These are phyloP conservation scores for Wolfiporia cocos DNA, from an alignment of 1,284 basidiomycete genomes.

Conservation along the genomic window DNA sequence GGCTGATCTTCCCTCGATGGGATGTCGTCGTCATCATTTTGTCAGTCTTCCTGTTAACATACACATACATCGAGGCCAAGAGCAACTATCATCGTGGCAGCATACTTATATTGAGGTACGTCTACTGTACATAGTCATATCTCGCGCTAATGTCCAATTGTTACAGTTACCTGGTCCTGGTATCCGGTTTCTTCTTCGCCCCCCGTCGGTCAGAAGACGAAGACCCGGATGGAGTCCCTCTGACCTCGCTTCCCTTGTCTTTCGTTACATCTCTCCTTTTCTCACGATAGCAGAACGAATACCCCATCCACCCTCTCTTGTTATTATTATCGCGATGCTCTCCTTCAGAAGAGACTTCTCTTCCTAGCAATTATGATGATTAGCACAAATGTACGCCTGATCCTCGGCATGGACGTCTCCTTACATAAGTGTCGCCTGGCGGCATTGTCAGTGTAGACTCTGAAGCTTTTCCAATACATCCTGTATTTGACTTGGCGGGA, in stretches of 20 bases:
- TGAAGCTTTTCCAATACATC: constrained; percentile 54
- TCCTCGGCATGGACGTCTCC: constrained; percentile 4
- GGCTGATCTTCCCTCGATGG: constrained; percentile 98
- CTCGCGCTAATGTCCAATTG: constrained; percentile 3
- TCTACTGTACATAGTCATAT: constrained; percentile 3
- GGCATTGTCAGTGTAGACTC: constrained; percentile 45
- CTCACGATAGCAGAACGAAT: background rate
- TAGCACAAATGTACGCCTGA: too few species aligned
- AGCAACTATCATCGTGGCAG: constrained; percentile 96
- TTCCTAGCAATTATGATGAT: constrained; percentile 6
- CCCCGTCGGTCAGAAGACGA: constrained; percentile 30
- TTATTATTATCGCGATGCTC: constrained; percentile 5
- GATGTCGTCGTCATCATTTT: constrained; percentile 95
- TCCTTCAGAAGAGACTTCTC: background rate
- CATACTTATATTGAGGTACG: constrained; percentile 84
- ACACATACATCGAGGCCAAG: constrained; percentile 98
- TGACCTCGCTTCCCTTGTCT: constrained; percentile 1
- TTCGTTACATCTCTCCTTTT: background rate
- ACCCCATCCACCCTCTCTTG: constrained; percentile 4
- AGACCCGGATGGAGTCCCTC: background rate
- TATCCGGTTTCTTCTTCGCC: constrained; percentile 78
- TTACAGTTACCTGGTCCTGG: constrained; percentile 70
- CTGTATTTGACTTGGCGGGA: constrained; percentile 38
- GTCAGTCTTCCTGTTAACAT: constrained; percentile 95
- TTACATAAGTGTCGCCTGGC: too few species aligned